Percentiles rank a stretch among this genome's conserved stretches.
Conservation (phyloP, 2,329 filamentous ascomycete species). For the Aspergillus chevalieri region DNA sequence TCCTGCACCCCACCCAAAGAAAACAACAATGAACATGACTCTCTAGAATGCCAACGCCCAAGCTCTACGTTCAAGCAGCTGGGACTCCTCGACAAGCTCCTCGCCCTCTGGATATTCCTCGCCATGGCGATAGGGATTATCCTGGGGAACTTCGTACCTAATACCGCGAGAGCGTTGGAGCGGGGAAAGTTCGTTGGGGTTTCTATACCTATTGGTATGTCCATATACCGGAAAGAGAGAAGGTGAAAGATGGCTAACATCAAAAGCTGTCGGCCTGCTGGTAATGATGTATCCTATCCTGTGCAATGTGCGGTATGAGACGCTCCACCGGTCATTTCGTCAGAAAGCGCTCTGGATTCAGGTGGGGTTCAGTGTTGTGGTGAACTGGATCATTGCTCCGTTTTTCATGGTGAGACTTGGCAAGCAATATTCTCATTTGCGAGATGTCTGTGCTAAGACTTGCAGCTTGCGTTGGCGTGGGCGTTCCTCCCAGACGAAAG, state of each 20-base stretch:
- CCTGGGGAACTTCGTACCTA: conserved; percentile 66
- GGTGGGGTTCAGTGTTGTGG: conserved; percentile 63
- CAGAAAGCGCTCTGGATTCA: conserved; percentile 66
- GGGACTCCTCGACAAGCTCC: conserved; percentile 14
- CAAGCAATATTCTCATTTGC: no score
- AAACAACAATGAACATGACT: background rate
- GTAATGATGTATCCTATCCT: conserved; percentile 95
- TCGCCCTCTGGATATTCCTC: conserved; percentile 64
- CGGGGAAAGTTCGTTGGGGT: conserved; percentile 66
- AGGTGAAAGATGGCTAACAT: background rate
- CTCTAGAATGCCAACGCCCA: background rate
- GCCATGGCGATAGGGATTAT: conserved; percentile 70
- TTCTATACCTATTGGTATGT: conserved; percentile 58
- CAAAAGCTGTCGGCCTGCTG: conserved; percentile 65
- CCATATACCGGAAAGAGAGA: background rate
- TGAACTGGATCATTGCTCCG: conserved; percentile 80
- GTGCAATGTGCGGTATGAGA: conserved; percentile 77
- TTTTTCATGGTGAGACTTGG: conserved; percentile 62
- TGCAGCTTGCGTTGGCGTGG: conserved; percentile 45
- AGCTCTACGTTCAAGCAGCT: conserved; percentile 16
- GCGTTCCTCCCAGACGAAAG: conserved; percentile 49
- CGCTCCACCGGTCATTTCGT: conserved; percentile 60
- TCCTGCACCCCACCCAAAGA: background rate
- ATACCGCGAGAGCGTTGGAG: conserved; percentile 55
- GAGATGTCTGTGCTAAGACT: background rate